Percentiles rank a stretch among this genome's conserved stretches.
These are phyloP conservation scores for Acorus gramineus DNA, from an alignment of 106 monocot genomes.

Conservation along the genomic window DNA sequence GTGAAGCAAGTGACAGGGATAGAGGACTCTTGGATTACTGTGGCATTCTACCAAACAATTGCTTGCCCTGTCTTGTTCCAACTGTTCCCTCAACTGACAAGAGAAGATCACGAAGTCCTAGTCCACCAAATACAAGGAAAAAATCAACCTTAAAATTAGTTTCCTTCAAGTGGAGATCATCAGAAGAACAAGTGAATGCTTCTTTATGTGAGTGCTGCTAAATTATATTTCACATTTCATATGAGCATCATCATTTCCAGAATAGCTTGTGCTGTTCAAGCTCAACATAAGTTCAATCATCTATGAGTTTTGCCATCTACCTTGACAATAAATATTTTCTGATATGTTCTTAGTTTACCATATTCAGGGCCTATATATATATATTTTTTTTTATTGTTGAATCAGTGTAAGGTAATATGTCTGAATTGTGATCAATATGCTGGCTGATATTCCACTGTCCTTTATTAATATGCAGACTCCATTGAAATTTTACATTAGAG, in stretches of 20 bases:
- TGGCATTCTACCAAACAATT: slow-evolving; percentile 79
- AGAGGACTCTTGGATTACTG: slow-evolving; percentile 60
- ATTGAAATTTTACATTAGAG: too few species aligned
- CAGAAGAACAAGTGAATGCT: slow-evolving; percentile 46
- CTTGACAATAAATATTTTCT: too few species aligned
- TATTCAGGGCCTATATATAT: too few species aligned
- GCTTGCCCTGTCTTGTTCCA: slow-evolving; percentile 71
- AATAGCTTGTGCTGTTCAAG: background rate
- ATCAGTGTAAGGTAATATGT: too few species aligned
- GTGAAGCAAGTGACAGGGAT: slow-evolving; percentile 21
- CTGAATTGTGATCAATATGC: too few species aligned
- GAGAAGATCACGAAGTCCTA: slow-evolving; percentile 54
- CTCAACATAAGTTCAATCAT: too few species aligned
- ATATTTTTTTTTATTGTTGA: too few species aligned
- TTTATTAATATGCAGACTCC: too few species aligned
- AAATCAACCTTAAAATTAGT: slow-evolving; percentile 44
- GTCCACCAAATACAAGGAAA: slow-evolving; percentile 62
- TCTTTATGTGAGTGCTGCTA: slow-evolving; percentile 43
- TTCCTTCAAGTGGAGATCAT: slow-evolving; percentile 72
- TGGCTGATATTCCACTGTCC: too few species aligned
- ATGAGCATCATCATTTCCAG: background rate
- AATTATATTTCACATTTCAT: background rate
- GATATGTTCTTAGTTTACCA: too few species aligned
- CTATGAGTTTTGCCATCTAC: too few species aligned
- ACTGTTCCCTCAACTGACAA: slow-evolving; percentile 48